Base-by-base conservation (phyloP, 257 asterid species). In the Mentha longifolia region DNA sequence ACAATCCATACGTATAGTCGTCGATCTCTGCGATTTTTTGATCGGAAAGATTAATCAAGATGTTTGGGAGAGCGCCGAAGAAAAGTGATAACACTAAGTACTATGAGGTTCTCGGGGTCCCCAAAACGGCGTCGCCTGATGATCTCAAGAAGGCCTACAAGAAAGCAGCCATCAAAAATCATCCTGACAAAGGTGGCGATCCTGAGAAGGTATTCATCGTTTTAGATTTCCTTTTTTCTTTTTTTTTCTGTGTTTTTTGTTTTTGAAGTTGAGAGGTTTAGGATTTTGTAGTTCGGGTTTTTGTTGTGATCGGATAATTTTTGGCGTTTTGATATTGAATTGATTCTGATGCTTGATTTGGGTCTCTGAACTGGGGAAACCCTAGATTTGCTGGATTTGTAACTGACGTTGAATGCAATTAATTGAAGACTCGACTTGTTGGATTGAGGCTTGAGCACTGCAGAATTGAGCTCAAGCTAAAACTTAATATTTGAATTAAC, bases 101-200 rank as follows among this genome's bases (percentile, higher is more conserved):
- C 71, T 83, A 83, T 61, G 87, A 83, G 70, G 42, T 80, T 7
- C 80, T 83, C 0, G 87, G 87, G 7, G 95, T 90, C 33, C 78
- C 92, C 0, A 87, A 88, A 75, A 80, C 76, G 71, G 95, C 91
- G 61, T 66, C 83, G 30, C 85, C 76, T 1, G 92, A 90, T 55
- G 96, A 88, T 68, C 79, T 90, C 56, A 90, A 90, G 85, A 90
- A 90, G 80, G 95, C 96, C 16, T 90, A 90, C 76, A 83, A 73
- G 71, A 90, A 88, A 73, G 91, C 95, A 5, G 96, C 96, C 35
- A 90, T 90, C 14, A 90, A 90, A 75, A 88, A 90, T 35, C 96
- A 90, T 76, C 96, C 95, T 10, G 95, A 88, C 56, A 90, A 90
- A 84, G 95, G 96, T 15, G 95, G 96, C 19, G 95, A 90, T 20